phyloP scores from a whole-genome alignment of 441 rosid species.

The Pelargonium fulgidum region DNA sequence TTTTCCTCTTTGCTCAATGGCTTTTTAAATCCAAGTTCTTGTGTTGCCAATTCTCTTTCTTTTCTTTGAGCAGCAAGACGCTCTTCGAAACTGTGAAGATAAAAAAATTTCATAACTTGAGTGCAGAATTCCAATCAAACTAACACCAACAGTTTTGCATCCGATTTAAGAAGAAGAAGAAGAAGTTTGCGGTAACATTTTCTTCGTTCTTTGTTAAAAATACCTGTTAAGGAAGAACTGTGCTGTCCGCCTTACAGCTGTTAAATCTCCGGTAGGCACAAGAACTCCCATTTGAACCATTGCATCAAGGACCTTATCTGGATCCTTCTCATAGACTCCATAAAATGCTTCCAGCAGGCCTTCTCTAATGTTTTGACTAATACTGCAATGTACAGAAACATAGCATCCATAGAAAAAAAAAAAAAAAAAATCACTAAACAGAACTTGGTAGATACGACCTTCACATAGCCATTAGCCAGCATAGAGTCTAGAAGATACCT shows the following conservation, averaged over 20 bases:
- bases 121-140: too few species aligned
- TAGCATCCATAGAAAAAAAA: slow-evolving; percentile 11
- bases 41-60: slow-evolving; percentile 71
- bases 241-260: slow-evolving; percentile 93
- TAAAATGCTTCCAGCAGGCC: slow-evolving; percentile 86
- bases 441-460: background rate
- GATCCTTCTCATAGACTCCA: slow-evolving; percentile 91
- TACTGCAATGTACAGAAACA: slow-evolving; percentile 43
- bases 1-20: slow-evolving; percentile 82
- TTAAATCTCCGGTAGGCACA: slow-evolving; percentile 96
- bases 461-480: slow-evolving; percentile 13
- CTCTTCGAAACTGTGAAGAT: slow-evolving; percentile 73
- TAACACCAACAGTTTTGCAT: too few species aligned
- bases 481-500: slow-evolving; percentile 46
- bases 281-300: slow-evolving; percentile 99
- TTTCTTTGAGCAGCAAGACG: slow-evolving; percentile 86
- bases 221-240: slow-evolving; percentile 92
- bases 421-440: slow-evolving; percentile 16
- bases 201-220: slow-evolving; percentile 11
- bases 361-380: slow-evolving; percentile 89
- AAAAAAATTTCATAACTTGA: slow-evolving; percentile 1
- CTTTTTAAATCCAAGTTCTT: slow-evolving; percentile 85
- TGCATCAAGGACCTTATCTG: slow-evolving; percentile 91
- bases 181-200: too few species aligned
- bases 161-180: too few species aligned